These are phyloP conservation scores for Cladosporium sp. DNA, from an alignment of 2,329 filamentous ascomycete species.

Conservation along the genomic window DNA sequence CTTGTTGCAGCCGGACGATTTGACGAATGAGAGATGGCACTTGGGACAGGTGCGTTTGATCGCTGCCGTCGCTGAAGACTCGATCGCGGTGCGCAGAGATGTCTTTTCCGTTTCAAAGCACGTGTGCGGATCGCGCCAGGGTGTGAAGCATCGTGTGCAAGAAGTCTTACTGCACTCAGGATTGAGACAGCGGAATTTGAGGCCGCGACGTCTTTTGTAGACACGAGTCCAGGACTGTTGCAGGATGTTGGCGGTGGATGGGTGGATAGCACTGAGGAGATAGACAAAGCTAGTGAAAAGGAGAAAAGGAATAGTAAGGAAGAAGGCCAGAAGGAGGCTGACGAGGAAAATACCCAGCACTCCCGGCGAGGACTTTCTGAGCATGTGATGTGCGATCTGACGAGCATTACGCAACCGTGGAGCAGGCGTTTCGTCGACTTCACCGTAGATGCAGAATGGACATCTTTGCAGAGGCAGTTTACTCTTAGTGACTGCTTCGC, in stretches of 20 bases:
- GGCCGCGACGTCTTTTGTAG: slow-evolving; percentile 68
- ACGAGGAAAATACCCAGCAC: slow-evolving; percentile 50
- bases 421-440: slow-evolving; percentile 62
- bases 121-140: slow-evolving; percentile 84
- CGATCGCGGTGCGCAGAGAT: slow-evolving; percentile 82
- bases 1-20: slow-evolving; percentile 93
- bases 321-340: slow-evolving; percentile 30
- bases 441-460: slow-evolving; percentile 88
- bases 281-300: slow-evolving; percentile 53
- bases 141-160: slow-evolving; percentile 78
- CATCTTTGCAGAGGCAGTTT: slow-evolving; percentile 77
- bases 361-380: slow-evolving; percentile 35
- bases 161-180: slow-evolving; percentile 68
- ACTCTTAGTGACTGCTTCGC: slow-evolving; percentile 72
- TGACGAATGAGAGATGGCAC: slow-evolving; percentile 90
- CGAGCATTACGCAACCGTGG: slow-evolving; percentile 24
- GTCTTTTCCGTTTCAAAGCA: slow-evolving; percentile 83
- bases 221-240: slow-evolving; percentile 57
- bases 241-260: slow-evolving; percentile 19
- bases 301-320: slow-evolving; percentile 46
- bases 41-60: slow-evolving; percentile 93
- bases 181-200: slow-evolving; percentile 75
- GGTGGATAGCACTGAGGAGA: slow-evolving; percentile 43
- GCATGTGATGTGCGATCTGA: slow-evolving; percentile 29
- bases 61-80: slow-evolving; percentile 88